A percentile compares a stretch with the other conserved stretches of the same genome.
Conservation (phyloP, 345 rosid species). For the Erysimum cheiranthoides region DNA sequence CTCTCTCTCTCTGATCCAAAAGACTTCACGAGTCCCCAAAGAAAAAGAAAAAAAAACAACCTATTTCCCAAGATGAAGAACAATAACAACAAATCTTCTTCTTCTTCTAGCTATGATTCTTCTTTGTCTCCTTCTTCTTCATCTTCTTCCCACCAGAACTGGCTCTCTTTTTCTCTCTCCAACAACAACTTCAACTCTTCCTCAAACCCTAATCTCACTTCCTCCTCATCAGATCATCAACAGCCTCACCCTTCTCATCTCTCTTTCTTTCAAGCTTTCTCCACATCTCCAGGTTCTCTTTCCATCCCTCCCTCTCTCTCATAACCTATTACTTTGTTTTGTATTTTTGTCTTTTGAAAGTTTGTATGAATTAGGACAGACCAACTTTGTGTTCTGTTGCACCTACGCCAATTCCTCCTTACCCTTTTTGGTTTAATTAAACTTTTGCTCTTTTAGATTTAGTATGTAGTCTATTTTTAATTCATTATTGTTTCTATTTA, state of each 20-base stretch:
- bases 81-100: conserved; percentile 51
- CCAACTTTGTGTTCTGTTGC: conserved; percentile 32
- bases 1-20: conserved; percentile 21
- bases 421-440: conserved; percentile 15
- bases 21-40: conserved; percentile 47
- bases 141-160: conserved; percentile 50
- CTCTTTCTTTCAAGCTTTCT: conserved; percentile 61
- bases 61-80: conserved; percentile 48
- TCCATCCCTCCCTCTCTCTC: conserved; percentile 21
- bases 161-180: conserved; percentile 69
- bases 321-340: conserved; percentile 5
- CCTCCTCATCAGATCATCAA: conserved; percentile 38
- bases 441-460: no score
- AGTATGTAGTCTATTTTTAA: not conserved
- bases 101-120: conserved; percentile 46
- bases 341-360: not conserved
- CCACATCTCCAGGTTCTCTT: conserved; percentile 49
- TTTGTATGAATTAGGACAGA: conserved; percentile 27
- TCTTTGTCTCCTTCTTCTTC: conserved; percentile 52
- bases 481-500: not conserved
- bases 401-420: conserved; percentile 22
- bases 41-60: conserved; percentile 13
- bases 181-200: conserved; percentile 41
- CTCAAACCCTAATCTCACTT: conserved; percentile 41
- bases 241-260: conserved; percentile 48